phyloP scores from a whole-genome alignment of 2,329 filamentous ascomycete species.

The Fusarium vanettenii region DNA sequence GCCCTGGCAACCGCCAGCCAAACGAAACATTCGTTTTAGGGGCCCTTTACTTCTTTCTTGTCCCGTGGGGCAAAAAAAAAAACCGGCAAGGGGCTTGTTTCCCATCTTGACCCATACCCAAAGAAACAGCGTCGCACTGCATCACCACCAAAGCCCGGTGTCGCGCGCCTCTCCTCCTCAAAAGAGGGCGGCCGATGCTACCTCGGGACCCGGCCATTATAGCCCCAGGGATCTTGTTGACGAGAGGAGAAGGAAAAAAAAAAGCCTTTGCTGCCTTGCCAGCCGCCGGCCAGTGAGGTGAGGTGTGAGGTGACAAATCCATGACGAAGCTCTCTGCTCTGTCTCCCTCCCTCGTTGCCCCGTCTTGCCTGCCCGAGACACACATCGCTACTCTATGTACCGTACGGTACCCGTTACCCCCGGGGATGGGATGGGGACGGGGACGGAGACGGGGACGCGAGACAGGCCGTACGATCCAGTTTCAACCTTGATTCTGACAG shows the following conservation, averaged over 20 bases:
- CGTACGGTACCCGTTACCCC: background rate
- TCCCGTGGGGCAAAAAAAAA: conserved; percentile 30
- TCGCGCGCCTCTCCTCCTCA: background rate
- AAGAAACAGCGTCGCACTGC: conserved; percentile 41
- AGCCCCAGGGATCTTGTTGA: conserved; percentile 22
- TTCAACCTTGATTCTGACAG: conserved; percentile 32
- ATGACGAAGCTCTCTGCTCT: conserved; percentile 35
- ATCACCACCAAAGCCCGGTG: conserved; percentile 29
- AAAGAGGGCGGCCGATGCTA: conserved; percentile 37
- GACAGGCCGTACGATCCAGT: conserved; percentile 32
- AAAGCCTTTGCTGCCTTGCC: conserved; percentile 13
- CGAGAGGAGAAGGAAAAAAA: background rate
- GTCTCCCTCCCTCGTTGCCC: background rate
- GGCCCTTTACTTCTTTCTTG: conserved; percentile 16
- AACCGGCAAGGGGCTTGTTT: background rate
- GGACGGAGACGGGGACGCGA: conserved; percentile 16
- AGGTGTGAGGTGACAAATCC: conserved; percentile 36
- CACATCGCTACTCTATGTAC: conserved; percentile 12
- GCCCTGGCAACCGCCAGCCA: conserved; percentile 37
- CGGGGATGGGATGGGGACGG: background rate
- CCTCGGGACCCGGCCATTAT: conserved; percentile 33
- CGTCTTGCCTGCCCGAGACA: conserved; percentile 23
- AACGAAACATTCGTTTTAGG: conserved; percentile 39
- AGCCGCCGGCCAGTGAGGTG: background rate
- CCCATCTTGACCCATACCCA: background rate